Base-by-base conservation (phyloP, 768 basidiomycete species). In the Lentinula boryana region DNA sequence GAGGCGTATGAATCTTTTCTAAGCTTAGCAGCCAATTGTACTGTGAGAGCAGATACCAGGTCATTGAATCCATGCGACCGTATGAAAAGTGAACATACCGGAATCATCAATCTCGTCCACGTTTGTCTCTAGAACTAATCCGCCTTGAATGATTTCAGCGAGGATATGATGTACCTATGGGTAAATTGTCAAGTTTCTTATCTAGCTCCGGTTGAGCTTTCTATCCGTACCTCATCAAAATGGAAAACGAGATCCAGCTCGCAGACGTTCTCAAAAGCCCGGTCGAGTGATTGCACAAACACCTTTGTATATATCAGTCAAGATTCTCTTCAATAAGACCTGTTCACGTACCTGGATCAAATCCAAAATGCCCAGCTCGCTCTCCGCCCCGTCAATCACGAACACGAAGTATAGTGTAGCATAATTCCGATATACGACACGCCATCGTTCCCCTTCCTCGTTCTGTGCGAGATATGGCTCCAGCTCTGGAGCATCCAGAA, bases 171-270 rank as follows among this genome's bases (percentile, higher is more conserved):
- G 95, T 3, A 91, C 95, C 94, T 96, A 60, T 48, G 21, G 33
- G 36, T 46, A 58, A 32, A 60, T 36, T 50, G 21, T 33, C 2
- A 60, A 32, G 16, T 21, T 27, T 10, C 16, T 54, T 43, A 33
- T 23, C 23, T 46, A 49, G 23, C 13, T 35, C 16, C 32, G 32
- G 10, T 48, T n/a, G 35, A 27, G 36, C 31, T 16, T 16, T 58
- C 12, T 9, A 54, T 35, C 65, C 81, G 35, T 65, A 93, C 95
- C 81, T 98, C 95, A 71, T 98, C 97, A 68, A 98, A 99, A 72
- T 98, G 95, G 72, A 98, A 99, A 55, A 99, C 95, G 12, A 99
- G 81, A 72, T 99, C 97, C 49, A 99, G 79, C 72, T 99, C 97
- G 74, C 97, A 98, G 0, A 99, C 97, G 68, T 98, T 98, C 78